These are phyloP conservation scores for Cyberlindnera misumaiensis DNA, from an alignment of 805 yeast species.

Conservation along the genomic window DNA sequence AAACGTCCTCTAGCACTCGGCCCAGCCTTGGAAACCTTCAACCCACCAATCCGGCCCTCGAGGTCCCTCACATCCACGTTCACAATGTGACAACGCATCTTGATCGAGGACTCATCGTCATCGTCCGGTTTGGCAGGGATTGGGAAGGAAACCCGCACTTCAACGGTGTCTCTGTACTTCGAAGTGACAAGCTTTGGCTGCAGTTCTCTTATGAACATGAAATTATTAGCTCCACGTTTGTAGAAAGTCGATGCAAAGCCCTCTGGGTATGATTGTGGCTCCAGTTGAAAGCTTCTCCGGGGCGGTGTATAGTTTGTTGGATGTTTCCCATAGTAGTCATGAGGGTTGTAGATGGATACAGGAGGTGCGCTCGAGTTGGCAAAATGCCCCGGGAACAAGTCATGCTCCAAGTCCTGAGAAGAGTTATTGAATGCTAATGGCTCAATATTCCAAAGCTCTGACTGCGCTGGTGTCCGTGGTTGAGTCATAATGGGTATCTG, in stretches of 20 bases:
- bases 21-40: constrained; percentile 14
- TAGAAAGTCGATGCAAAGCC: constrained; percentile 46
- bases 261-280: constrained; percentile 32
- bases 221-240: constrained; percentile 39
- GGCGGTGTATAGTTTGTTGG: background rate
- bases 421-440: background rate
- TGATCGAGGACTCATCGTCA: constrained; percentile 16
- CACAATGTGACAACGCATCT: constrained; percentile 34
- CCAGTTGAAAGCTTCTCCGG: constrained; percentile 1
- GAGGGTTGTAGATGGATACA: constrained; percentile 4
- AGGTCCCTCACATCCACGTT: constrained; percentile 36
- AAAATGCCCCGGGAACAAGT: constrained; percentile 9
- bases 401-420: constrained; percentile 7
- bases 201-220: constrained; percentile 44
- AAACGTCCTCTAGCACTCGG: background rate
- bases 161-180: constrained; percentile 32
- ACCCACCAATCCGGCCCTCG: constrained; percentile 30
- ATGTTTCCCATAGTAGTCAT: background rate
- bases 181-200: constrained; percentile 40
- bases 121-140: constrained; percentile 12
- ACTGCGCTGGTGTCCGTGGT: background rate
- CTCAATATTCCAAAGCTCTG: background rate
- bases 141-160: constrained; percentile 36
- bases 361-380: constrained; percentile 1
- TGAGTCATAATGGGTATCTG: background rate